phyloP scores from a whole-genome alignment of 169 alveolate species.

The Besnoitia besnoiti region DNA sequence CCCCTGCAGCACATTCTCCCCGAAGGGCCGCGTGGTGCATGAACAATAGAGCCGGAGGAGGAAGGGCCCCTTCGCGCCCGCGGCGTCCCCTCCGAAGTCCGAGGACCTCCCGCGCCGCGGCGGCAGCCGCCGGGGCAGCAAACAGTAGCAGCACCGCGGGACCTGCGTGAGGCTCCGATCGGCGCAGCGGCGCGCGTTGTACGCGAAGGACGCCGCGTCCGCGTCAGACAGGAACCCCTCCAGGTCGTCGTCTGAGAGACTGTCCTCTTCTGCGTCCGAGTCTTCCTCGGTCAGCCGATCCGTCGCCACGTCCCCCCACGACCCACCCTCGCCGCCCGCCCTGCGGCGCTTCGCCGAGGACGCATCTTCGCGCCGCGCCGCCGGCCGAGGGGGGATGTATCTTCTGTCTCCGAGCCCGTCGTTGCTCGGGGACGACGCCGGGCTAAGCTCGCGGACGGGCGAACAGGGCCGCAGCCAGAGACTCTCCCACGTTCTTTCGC shows the following conservation, averaged over 20 bases:
- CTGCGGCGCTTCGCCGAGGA: background rate
- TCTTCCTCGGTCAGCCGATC: background rate
- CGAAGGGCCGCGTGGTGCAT: background rate
- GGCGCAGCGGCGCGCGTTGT: background rate
- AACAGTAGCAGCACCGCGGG: constrained; percentile 31
- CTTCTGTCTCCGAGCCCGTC: background rate
- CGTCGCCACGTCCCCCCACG: no score
- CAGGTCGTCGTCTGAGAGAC: background rate
- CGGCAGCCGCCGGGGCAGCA: background rate
- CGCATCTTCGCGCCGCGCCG: background rate
- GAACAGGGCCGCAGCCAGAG: background rate
- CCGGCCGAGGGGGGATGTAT: no score
- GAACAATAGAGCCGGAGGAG: background rate
- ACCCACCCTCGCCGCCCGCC: background rate
- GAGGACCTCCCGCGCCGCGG: background rate
- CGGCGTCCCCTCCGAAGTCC: background rate
- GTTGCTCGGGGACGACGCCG: background rate
- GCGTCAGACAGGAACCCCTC: background rate
- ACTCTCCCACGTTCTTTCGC: background rate
- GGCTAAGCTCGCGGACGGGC: background rate
- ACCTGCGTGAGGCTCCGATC: background rate
- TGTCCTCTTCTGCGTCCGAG: background rate
- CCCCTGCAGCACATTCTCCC: constrained; percentile 12
- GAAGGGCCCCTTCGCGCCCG: background rate
- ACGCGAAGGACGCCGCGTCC: background rate